phyloP scores from a whole-genome alignment of 305 asterid species.

The Fraxinus sp. region DNA sequence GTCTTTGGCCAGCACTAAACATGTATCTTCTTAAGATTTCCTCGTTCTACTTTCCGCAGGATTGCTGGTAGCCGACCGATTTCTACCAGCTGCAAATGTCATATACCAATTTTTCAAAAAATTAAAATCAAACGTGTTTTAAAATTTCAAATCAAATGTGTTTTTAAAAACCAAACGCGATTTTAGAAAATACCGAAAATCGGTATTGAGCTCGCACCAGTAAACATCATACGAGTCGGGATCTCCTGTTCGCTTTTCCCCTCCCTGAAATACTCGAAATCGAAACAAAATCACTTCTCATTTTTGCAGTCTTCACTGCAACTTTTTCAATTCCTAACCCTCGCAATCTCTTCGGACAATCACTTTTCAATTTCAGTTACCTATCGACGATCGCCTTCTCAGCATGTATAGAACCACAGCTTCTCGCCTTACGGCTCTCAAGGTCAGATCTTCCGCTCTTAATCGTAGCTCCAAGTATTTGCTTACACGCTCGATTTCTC shows the following conservation, averaged over 20 bases:
- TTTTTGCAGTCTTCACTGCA: background rate
- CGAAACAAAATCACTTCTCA: background rate
- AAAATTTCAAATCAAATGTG: background rate
- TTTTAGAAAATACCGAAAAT: background rate
- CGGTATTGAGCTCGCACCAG: background rate
- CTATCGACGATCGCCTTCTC: slow-evolving; percentile 10
- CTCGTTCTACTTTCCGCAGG: background rate
- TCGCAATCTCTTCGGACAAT: background rate
- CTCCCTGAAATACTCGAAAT: slow-evolving; percentile 1
- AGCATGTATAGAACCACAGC: slow-evolving; percentile 35
- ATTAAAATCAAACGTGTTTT: too few species aligned
- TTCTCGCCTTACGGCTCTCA: slow-evolving; percentile 37
- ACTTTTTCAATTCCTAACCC: slow-evolving; percentile 17
- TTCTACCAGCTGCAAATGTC: background rate
- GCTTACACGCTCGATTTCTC: background rate
- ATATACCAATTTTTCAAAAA: background rate
- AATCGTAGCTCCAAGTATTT: background rate
- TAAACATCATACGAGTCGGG: slow-evolving; percentile 13
- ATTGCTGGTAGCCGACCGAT: background rate
- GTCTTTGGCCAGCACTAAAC: background rate
- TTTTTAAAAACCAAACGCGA: background rate
- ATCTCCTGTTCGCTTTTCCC: slow-evolving; percentile 17
- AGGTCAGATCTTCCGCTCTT: slow-evolving; percentile 27
- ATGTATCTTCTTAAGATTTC: background rate
- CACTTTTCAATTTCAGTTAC: background rate